phyloP scores from a whole-genome alignment of 208 protist genomes.

The Trypanosoma lewisi region DNA sequence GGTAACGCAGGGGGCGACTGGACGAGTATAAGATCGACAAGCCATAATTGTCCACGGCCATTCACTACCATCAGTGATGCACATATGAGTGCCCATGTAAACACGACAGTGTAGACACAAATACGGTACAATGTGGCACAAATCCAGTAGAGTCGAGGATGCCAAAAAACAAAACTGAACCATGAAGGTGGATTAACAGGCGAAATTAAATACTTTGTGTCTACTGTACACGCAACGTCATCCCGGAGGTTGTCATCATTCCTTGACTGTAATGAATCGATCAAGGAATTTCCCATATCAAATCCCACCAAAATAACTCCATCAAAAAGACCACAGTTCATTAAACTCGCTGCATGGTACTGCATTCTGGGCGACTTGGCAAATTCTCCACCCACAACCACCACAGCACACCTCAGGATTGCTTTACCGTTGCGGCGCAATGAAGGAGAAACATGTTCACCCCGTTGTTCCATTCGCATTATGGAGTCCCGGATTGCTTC shows the following conservation, averaged over 20 bases:
- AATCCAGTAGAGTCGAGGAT: constrained; percentile 55
- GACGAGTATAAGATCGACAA: constrained; percentile 66
- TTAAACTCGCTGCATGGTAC: constrained; percentile 84
- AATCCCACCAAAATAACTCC: constrained; percentile 75
- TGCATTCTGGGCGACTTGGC: constrained; percentile 89
- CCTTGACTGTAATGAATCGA: constrained; percentile 42
- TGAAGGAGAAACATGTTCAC: neutral
- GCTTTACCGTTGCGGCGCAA: constrained; percentile 12
- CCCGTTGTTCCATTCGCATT: constrained; percentile 1
- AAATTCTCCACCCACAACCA: constrained; percentile 90
- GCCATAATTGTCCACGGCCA: constrained; percentile 57
- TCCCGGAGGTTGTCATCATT: neutral
- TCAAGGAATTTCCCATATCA: constrained; percentile 69
- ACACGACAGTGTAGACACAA: constrained; percentile 34
- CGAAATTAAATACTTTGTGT: constrained; percentile 32
- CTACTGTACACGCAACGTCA: constrained; percentile 23
- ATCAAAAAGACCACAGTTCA: constrained; percentile 64
- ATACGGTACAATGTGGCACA: constrained; percentile 58
- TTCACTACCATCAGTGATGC: constrained; percentile 65
- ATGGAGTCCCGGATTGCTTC: constrained; percentile 39
- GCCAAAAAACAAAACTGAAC: constrained; percentile 49
- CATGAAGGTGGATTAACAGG: constrained; percentile 52
- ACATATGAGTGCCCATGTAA: constrained; percentile 43
- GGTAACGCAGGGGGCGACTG: constrained; percentile 86
- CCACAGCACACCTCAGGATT: constrained; percentile 64